Conservation (phyloP, 371 early-diverging fungal species). For the Mortierella polycephala region DNA sequence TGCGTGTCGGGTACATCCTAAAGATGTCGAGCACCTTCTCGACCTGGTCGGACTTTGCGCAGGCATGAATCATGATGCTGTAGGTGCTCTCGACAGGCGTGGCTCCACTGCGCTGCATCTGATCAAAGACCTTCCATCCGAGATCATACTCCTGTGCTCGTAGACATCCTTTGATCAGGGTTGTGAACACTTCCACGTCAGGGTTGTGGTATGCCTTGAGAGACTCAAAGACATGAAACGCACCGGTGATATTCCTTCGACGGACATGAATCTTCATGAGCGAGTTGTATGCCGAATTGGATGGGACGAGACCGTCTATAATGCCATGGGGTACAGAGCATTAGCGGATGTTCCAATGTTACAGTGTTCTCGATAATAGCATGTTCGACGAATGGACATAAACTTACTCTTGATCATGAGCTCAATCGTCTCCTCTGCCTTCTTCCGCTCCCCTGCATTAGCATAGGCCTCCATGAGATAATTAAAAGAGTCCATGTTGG, state of each 20-base stretch:
- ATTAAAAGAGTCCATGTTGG: conserved; percentile 75
- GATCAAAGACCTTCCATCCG: conserved; percentile 93
- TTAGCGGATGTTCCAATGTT: too few species aligned
- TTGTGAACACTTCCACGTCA: conserved; percentile 77
- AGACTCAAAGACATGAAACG: conserved; percentile 42
- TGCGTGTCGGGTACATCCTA: conserved; percentile 34
- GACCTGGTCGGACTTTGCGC: conserved; percentile 72
- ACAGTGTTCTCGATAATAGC: background rate
- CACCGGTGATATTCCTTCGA: conserved; percentile 26
- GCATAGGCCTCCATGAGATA: conserved; percentile 87
- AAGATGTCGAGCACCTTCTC: conserved; percentile 46
- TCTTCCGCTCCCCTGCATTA: conserved; percentile 69
- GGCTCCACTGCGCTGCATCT: conserved; percentile 84
- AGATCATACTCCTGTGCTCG: conserved; percentile 70
- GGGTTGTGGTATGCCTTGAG: conserved; percentile 56
- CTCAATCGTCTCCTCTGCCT: conserved; percentile 67
- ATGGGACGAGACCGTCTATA: conserved; percentile 32
- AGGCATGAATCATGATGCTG: conserved; percentile 92
- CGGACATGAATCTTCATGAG: conserved; percentile 36
- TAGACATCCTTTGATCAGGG: conserved; percentile 86
- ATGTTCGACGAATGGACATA: background rate
- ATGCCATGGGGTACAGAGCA: background rate
- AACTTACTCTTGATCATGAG: conserved; percentile 53
- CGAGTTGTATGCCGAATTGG: conserved; percentile 31
- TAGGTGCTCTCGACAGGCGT: conserved; percentile 84